These are phyloP conservation scores for Penicillium crystallinum DNA, from an alignment of 495 filamentous ascomycete genomes.

Conservation along the genomic window DNA sequence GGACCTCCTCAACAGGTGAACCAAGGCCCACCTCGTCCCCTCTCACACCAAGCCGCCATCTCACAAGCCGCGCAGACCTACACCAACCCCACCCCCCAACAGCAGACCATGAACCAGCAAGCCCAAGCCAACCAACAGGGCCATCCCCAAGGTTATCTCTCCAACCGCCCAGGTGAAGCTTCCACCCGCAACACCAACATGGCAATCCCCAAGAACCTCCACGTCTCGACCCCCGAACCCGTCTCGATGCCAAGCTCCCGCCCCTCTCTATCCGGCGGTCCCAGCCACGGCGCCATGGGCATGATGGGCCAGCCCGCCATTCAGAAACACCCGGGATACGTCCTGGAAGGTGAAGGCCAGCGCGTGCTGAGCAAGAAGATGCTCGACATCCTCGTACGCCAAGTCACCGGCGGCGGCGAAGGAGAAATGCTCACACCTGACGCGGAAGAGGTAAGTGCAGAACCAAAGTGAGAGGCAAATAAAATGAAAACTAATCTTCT, in stretches of 20 bases:
- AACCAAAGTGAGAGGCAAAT: not conserved
- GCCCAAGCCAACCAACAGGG: conserved; percentile 35
- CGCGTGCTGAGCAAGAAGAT: conserved; percentile 91
- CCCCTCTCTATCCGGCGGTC: conserved; percentile 73
- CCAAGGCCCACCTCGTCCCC: conserved; percentile 51
- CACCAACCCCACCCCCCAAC: conserved; percentile 32
- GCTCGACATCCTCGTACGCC: conserved; percentile 87
- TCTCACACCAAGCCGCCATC: conserved; percentile 60
- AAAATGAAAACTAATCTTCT: conserved; percentile 11
- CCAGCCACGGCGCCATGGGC: conserved; percentile 63
- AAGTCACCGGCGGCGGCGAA: conserved; percentile 78
- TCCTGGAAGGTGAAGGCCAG: conserved; percentile 84
- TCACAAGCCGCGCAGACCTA: conserved; percentile 55
- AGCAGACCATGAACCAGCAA: conserved; percentile 32
- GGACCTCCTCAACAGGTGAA: conserved; percentile 36
- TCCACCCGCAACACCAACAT: conserved; percentile 51
- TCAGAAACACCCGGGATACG: conserved; percentile 70
- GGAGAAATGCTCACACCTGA: conserved; percentile 75
- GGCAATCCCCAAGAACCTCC: conserved; percentile 76
- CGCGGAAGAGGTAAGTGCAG: conserved; percentile 74
- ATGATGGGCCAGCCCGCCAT: conserved; percentile 84
- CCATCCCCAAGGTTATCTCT: conserved; percentile 48
- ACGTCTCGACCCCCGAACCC: conserved; percentile 61
- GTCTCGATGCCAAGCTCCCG: conserved; percentile 65
- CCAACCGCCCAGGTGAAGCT: conserved; percentile 45